Conservation (phyloP, 1,284 basidiomycete species). For the Ustilago vetiveriae region DNA sequence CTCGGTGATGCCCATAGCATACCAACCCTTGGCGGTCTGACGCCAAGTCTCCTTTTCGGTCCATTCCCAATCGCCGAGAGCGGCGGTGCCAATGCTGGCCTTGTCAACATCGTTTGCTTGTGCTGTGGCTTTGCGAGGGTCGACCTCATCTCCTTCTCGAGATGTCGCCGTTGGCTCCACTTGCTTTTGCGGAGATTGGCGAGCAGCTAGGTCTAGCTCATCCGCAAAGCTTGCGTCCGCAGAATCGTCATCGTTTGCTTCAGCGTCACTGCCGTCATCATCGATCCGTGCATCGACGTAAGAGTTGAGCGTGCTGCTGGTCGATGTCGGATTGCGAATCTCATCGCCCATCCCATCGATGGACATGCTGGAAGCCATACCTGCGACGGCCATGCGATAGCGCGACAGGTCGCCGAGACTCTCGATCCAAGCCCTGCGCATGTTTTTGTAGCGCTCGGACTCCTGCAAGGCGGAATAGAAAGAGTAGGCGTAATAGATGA, state of each 20-base stretch:
- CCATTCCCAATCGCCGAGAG: constrained; percentile 84
- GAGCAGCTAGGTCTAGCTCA: background rate
- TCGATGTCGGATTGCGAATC: constrained; percentile 24
- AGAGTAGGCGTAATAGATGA: constrained; percentile 92
- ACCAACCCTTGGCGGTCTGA: constrained; percentile 90
- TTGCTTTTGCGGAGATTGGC: background rate
- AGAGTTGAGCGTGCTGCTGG: background rate
- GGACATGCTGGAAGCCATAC: constrained; percentile 60
- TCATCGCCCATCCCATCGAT: constrained; percentile 67
- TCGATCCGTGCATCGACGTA: constrained; percentile 28
- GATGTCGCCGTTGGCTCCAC: background rate
- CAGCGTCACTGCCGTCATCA: constrained; percentile 26
- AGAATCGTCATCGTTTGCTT: constrained; percentile 4
- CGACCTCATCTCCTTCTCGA: background rate
- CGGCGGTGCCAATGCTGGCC: constrained; percentile 82
- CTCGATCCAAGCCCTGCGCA: constrained; percentile 89
- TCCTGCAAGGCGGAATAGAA: constrained; percentile 92
- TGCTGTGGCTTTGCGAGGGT: background rate
- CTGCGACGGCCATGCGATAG: constrained; percentile 90
- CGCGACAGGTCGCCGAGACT: constrained; percentile 93
- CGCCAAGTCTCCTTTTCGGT: constrained; percentile 95
- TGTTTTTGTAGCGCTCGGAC: constrained; percentile 76
- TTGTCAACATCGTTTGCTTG: constrained; percentile 44
- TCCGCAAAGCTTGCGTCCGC: background rate
- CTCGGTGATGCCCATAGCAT: constrained; percentile 83